phyloP scores from a whole-genome alignment of 179 eudicot genomes.

The Amaranthus tricolor region DNA sequence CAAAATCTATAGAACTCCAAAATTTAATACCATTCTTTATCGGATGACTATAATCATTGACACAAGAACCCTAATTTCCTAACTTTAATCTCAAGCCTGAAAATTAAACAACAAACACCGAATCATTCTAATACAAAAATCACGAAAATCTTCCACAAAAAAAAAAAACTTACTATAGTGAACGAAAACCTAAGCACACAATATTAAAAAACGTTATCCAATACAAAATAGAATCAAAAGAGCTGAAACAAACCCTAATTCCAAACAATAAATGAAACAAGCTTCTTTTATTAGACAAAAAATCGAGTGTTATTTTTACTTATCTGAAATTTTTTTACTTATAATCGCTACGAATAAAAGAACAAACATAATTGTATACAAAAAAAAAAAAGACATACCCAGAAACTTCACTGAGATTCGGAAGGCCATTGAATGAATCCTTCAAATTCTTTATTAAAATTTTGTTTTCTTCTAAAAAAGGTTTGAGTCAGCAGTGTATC shows the following conservation, averaged over 20 bases:
- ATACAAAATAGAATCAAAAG: not conserved
- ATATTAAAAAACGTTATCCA: not conserved
- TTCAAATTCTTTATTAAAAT: not conserved
- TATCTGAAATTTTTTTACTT: not conserved
- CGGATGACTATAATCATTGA: too few species aligned
- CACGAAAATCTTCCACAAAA: not conserved
- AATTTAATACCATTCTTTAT: not conserved
- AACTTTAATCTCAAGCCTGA: not conserved
- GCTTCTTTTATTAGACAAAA: not conserved
- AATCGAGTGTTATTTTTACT: not conserved
- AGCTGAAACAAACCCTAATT: not conserved
- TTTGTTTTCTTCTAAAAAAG: not conserved
- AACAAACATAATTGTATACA: too few species aligned
- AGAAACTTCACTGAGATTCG: slow-evolving; percentile 3
- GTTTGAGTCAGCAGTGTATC: not conserved
- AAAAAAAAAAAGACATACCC: not conserved
- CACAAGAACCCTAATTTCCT: not conserved
- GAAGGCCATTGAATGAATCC: slow-evolving; percentile 6
- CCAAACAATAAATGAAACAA: not conserved
- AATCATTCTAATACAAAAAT: not conserved
- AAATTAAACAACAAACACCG: not conserved
- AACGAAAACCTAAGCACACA: not conserved
- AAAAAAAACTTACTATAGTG: not conserved
- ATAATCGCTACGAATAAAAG: not conserved
- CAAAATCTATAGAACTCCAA: not conserved